phyloP scores from a whole-genome alignment of 1,284 basidiomycete genomes.

The Paramarasmius palmivorus region DNA sequence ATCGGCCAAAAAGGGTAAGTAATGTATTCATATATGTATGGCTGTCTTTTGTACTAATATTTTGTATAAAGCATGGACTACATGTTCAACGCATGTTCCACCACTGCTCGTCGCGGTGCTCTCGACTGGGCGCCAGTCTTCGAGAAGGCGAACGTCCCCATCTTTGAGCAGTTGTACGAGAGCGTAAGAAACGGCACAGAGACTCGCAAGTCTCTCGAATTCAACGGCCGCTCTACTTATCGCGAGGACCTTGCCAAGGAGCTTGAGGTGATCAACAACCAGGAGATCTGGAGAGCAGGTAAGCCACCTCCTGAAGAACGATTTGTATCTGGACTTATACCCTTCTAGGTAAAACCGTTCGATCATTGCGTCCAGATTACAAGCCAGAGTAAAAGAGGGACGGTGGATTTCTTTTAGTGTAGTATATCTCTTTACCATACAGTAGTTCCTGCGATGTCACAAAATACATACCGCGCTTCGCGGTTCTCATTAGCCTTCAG shows the following conservation, averaged over 20 bases:
- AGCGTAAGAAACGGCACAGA: conserved; percentile 94
- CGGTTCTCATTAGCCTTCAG: too few relatives aligned
- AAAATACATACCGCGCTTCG: background rate
- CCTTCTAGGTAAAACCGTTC: conserved; percentile 66
- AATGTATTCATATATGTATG: too few relatives aligned
- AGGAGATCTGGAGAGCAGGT: conserved; percentile 98
- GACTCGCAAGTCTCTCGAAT: conserved; percentile 96
- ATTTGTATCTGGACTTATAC: conserved; percentile 9
- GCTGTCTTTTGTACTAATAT: background rate
- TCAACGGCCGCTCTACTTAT: conserved; percentile 92
- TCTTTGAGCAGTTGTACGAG: conserved; percentile 95
- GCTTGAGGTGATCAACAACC: conserved; percentile 92
- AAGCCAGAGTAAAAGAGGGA: conserved; percentile 49
- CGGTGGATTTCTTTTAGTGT: too few relatives aligned
- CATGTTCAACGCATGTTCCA: conserved; percentile 99
- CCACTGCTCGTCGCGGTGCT: conserved; percentile 97
- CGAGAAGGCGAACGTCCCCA: conserved; percentile 89
- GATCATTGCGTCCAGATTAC: conserved; percentile 77
- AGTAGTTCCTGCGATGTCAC: background rate
- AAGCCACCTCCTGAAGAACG: conserved; percentile 29
- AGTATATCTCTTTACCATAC: too few relatives aligned
- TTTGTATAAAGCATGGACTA: conserved; percentile 93
- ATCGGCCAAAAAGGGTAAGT: conserved; percentile 90
- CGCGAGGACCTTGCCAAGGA: conserved; percentile 93
- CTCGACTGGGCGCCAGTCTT: conserved; percentile 99